phyloP scores from a whole-genome alignment of 169 alveolate genomes.

The Neospora caninum region DNA sequence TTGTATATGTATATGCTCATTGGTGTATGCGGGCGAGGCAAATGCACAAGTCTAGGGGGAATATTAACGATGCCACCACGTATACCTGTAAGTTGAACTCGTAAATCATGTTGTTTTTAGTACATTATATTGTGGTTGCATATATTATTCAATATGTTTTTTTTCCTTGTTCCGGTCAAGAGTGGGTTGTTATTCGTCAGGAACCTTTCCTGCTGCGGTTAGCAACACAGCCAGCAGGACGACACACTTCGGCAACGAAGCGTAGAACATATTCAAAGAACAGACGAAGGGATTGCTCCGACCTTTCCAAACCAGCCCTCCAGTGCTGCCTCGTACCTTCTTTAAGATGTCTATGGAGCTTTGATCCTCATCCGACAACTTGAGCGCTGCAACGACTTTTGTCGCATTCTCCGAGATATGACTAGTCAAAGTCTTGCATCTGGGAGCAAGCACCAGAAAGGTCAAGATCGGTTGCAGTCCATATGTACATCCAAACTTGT shows the following conservation, averaged over 20 bases:
- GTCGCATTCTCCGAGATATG: constrained; percentile 83
- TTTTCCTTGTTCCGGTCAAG: not conserved
- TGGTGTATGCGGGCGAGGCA: too few species aligned
- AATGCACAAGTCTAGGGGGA: too few species aligned
- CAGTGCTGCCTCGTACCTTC: constrained; percentile 28
- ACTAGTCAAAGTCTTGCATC: constrained; percentile 78
- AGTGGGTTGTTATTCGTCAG: not conserved
- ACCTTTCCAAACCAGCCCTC: too few species aligned
- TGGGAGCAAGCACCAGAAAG: not conserved
- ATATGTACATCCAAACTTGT: not conserved
- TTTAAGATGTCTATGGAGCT: constrained; percentile 73
- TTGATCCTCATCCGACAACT: constrained; percentile 84
- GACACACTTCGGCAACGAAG: too few species aligned
- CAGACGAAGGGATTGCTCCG: too few species aligned
- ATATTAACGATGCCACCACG: too few species aligned
- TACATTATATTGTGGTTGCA: not conserved
- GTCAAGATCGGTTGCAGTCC: not conserved
- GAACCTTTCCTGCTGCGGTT: too few species aligned
- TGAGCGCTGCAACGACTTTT: constrained; percentile 81
- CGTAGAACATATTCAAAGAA: too few species aligned
- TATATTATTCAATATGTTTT: not conserved
- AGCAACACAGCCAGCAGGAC: too few species aligned
- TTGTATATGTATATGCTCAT: not conserved
- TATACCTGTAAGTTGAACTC: too few species aligned
- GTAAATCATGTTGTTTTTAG: not conserved